Percentiles rank a stretch among this genome's conserved stretches.
These are phyloP conservation scores for Arabis hirsuta DNA, from an alignment of 345 rosid genomes.

Conservation along the genomic window DNA sequence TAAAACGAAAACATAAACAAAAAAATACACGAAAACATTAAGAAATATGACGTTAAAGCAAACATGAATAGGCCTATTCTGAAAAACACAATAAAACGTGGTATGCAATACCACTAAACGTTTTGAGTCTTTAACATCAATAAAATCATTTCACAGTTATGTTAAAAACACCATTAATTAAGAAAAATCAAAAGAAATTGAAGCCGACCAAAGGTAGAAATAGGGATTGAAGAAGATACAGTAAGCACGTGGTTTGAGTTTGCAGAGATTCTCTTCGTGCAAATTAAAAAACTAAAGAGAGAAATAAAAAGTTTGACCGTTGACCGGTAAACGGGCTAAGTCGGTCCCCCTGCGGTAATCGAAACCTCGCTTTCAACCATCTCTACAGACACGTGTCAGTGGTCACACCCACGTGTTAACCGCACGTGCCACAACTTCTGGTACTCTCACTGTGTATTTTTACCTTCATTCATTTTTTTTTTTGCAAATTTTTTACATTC, in stretches of 20 bases:
- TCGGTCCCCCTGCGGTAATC: conserved; percentile 33
- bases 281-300: background rate
- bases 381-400: conserved; percentile 37
- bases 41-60: too few relatives aligned
- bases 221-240: conserved; percentile 36
- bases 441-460: background rate
- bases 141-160: background rate
- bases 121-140: conserved; percentile 6
- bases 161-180: too few relatives aligned
- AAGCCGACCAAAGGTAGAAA: conserved; percentile 35
- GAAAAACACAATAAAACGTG: too few relatives aligned
- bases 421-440: conserved; percentile 38
- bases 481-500: too few relatives aligned
- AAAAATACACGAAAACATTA: too few relatives aligned
- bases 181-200: background rate
- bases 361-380: conserved; percentile 41
- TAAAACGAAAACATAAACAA: too few relatives aligned
- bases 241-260: conserved; percentile 37
- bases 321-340: conserved; percentile 40
- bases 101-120: background rate
- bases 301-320: conserved; percentile 26
- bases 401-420: conserved; percentile 34
- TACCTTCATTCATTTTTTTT: too few relatives aligned
- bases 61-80: too few relatives aligned
- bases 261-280: conserved; percentile 34